Evolutionary conservation across 1,284 basidiomycete genomes (phyloP).

Genomic region (Apiotrichum gamsii): DNA sequence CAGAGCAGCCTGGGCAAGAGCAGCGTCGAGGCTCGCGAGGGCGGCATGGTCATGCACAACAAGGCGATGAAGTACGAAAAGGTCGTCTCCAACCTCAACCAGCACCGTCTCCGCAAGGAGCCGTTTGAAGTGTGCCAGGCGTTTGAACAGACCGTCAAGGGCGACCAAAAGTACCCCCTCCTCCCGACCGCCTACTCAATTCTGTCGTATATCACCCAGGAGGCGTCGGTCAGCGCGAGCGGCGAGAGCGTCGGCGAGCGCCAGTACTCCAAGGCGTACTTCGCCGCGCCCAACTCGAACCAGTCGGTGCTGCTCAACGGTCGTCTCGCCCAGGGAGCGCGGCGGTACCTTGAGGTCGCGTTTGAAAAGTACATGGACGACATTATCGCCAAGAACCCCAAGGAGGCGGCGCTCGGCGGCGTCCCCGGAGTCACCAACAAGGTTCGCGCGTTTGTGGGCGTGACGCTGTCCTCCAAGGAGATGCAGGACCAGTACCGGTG

Average conservation of each 20-base stretch:
- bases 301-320: conserved; percentile 25
- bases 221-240: conserved; percentile 45
- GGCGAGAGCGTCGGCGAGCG: conserved; percentile 40
- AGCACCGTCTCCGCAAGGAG: conserved; percentile 32
- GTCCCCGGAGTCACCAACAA: conserved; percentile 85
- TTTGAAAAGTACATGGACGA: conserved; percentile 81
- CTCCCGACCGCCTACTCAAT: conserved; percentile 44
- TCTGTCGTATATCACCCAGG: conserved; percentile 49
- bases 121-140: conserved; percentile 34
- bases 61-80: conserved; percentile 94
- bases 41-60: conserved; percentile 59
- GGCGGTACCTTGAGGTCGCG: conserved; percentile 56
- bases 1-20: conserved; percentile 28
- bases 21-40: conserved; percentile 31
- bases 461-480: conserved; percentile 55
- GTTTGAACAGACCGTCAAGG: conserved; percentile 33
- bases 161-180: conserved; percentile 44
- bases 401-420: conserved; percentile 83
- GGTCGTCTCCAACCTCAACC: conserved; percentile 59
- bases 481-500: conserved; percentile 78
- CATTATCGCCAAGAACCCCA: conserved; percentile 73
- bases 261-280: conserved; percentile 51
- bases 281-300: conserved; percentile 25
- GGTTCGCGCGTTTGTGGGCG: conserved; percentile 74
- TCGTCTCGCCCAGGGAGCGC: conserved; percentile 37